phyloP scores from a whole-genome alignment of 2,329 filamentous ascomycete species.

The Alternaria sp. region DNA sequence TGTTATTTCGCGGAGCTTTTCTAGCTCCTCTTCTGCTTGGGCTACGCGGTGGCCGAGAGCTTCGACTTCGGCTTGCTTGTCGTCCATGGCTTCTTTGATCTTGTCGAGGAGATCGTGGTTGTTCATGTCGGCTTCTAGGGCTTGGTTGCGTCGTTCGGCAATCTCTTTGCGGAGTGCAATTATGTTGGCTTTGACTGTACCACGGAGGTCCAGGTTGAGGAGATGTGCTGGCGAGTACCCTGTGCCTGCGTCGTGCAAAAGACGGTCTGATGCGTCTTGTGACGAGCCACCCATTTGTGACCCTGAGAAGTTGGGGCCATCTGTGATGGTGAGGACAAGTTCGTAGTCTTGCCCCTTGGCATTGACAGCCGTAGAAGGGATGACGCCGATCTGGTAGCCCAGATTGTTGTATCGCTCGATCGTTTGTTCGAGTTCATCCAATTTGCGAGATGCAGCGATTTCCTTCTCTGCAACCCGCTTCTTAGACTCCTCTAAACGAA shows the following conservation, averaged over 20 bases:
- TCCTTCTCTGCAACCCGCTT: constrained; percentile 84
- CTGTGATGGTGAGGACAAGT: constrained; percentile 79
- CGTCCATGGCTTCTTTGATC: constrained; percentile 95
- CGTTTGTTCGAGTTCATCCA: constrained; percentile 90
- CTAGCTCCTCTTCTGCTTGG: constrained; percentile 90
- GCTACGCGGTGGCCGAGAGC: constrained; percentile 86
- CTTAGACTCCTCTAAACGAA: constrained; percentile 83
- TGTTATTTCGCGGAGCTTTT: constrained; percentile 87
- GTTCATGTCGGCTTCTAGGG: constrained; percentile 90
- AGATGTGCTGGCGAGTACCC: constrained; percentile 92
- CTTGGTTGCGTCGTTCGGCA: constrained; percentile 81
- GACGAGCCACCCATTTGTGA: constrained; percentile 56
- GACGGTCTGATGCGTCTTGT: constrained; percentile 66
- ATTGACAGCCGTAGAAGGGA: constrained; percentile 82
- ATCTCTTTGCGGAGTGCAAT: constrained; percentile 84
- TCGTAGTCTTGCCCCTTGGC: constrained; percentile 87
- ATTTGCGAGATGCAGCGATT: constrained; percentile 79
- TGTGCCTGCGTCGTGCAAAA: constrained; percentile 80
- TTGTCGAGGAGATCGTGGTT: constrained; percentile 92
- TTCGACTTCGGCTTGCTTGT: constrained; percentile 92
- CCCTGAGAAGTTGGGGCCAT: constrained; percentile 73
- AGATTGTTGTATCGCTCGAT: constrained; percentile 93
- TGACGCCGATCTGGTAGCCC: constrained; percentile 91
- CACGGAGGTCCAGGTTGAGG: constrained; percentile 85
- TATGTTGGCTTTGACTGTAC: constrained; percentile 80